Base-by-base conservation (phyloP, 768 basidiomycete genomes). In the Kwoniella botswanensis region DNA sequence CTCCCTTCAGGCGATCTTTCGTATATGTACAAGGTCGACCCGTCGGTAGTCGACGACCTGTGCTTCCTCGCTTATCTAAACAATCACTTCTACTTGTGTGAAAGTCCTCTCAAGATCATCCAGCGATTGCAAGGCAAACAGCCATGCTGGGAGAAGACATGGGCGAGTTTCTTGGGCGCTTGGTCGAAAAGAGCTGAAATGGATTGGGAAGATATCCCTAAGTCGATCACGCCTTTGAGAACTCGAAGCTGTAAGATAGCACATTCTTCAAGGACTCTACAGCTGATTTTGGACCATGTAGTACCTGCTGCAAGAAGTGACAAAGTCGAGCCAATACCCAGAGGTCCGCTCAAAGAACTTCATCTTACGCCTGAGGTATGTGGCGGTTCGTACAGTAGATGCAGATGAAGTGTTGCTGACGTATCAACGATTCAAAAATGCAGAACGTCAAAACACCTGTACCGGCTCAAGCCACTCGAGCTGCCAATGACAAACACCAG, bases 121-220 rank as follows among this genome's bases (percentile, higher is more conserved):
- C 46, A 67, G 9, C 53, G 44, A 13, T 50, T 80, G 2, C 9
- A 53, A 11, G 56, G 65, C 0, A 18, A 43, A 44, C 65, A 72
- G n/a, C 72, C 72, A n/a, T 71, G 72, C 62, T 80, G 79, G 79
- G 69, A 75, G 63, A 75, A 78, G 52, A 41, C 64, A 43, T 80
- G 77, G 77, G 77, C 76, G 7, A 70, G 67, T 6, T 75, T 80
- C 74, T 53, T 80, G 26, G 15, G 52, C 21, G 55, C 63, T 4
- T 80, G 79, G 79, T 41, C 52, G 24, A 73, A 69, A 66, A 59
- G 71, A 41, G 72, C 65, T 4, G 79, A 80, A 54, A 68, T 74
- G 53, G 66, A 78, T 24, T 76, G 74, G 74, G 73, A 74, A 43
- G 76, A 75, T 70, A 67, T 75, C 17, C 67, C 64, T 13, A 24